Evolutionary conservation across 805 yeast genomes (phyloP), one percentile per base, ranked within the genome.

Genomic region (Candida andamanensis): DNA sequence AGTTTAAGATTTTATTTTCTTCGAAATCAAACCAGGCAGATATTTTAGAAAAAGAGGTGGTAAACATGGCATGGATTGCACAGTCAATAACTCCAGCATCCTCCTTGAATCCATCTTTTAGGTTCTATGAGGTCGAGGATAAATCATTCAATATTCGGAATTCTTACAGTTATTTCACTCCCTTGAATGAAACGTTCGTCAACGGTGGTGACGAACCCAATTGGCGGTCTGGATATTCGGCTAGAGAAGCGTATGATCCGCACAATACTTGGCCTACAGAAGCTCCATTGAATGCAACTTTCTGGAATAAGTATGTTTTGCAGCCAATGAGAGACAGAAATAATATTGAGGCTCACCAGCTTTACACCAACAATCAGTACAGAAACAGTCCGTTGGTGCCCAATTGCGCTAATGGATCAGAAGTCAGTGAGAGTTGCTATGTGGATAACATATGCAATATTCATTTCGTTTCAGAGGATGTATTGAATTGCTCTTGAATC

Each of bases 31-130:
- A 51, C 3, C 11, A 8, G 8, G 8, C 22, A 8, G 22, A 19
- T 8, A 56, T 52, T 36, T 49, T 54, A 7, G 24, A 32, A 10
- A 17, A 36, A 15, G 24, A 16, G 10, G 15, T 41, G 13, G 41
- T 80, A 17, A 69, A 70, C 42, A 64, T 72, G 55, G 78, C 81
- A 1, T 78, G 79, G 75, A 66, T 80, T 32, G 69, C 75, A 1
- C 86, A 76, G 33, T 75, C 85, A 0, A 69, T 80, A 21, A 76
- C 84, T 4, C 85, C 86, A 4, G 63, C 66, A 47, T 54, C 62
- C 4, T 67, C 74, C 28, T 65, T 72, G 42, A 80, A 80, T 50
- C 89, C 89, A 5, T 68, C 76, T 13, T 80, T 85, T 83, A 69
- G 85, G 50, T 79, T 78, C 56, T 81, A 80, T 45, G 74, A 74